Evolutionary conservation across 73 alveolate genomes (phyloP).

Genomic region (Blepharisma stoltei): DNA sequence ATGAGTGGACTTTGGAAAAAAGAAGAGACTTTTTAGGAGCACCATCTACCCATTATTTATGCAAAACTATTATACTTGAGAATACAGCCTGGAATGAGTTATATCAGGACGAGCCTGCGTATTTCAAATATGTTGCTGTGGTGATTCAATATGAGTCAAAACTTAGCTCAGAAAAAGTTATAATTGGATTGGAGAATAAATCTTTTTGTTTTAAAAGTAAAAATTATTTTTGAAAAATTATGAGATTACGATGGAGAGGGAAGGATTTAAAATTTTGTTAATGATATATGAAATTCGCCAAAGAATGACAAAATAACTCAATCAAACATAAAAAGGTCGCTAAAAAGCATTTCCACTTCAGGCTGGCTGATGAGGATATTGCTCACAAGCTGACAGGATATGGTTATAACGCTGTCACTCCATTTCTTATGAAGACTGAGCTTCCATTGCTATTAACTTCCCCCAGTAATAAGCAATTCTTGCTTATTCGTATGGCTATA

Average conservation of each 20-base stretch:
- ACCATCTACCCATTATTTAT: constrained; percentile 49
- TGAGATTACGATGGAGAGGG: no score
- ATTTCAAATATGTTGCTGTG: constrained; percentile 50
- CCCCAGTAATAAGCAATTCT: no score
- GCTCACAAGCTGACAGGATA: constrained; percentile 59
- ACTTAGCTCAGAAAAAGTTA: constrained; percentile 49
- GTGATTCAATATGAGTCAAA: constrained; percentile 52
- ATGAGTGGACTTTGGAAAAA: constrained; percentile 44
- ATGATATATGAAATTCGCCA: constrained; percentile 42
- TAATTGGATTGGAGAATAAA: no score
- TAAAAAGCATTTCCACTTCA: constrained; percentile 49
- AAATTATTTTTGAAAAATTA: no score
- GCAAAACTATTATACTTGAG: constrained; percentile 70
- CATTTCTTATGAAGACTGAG: constrained; percentile 56
- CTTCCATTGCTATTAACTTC: constrained; percentile 48
- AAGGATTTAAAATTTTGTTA: no score
- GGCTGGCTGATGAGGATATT: constrained; percentile 62
- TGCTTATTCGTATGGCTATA: no score
- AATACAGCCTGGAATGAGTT: constrained; percentile 49
- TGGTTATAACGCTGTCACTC: constrained; percentile 63
- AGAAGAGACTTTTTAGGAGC: constrained; percentile 53
- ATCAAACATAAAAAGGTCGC: constrained; percentile 42
- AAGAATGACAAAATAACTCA: constrained; percentile 35
- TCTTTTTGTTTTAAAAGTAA: no score
- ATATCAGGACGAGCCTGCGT: constrained; percentile 42